Percentiles rank a stretch among this genome's conserved stretches.
Conservation (phyloP, 1,139 yeast species). For the Nakaseomyces glabratus region DNA sequence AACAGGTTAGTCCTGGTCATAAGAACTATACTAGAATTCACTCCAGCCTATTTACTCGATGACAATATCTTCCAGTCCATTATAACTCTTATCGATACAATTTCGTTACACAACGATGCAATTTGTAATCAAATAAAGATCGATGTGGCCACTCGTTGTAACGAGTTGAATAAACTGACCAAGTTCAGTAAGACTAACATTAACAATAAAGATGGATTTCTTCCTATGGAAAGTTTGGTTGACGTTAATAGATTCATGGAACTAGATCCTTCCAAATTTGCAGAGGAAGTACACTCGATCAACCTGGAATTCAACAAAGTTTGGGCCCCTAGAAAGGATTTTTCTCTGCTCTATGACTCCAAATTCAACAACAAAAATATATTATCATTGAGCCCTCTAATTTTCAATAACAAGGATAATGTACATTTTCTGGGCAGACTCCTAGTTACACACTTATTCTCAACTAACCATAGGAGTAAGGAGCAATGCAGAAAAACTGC, state of each 20-base stretch:
- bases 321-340: conserved; percentile 73
- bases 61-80: conserved; percentile 38
- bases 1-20: conserved; percentile 41
- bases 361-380: conserved; percentile 34
- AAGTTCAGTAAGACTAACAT: conserved; percentile 13
- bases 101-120: conserved; percentile 41
- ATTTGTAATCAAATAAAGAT: conserved; percentile 38
- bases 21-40: conserved; percentile 38
- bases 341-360: conserved; percentile 44
- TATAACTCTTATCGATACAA: conserved; percentile 37
- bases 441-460: conserved; percentile 60
- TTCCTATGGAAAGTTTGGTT: conserved; percentile 12
- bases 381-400: conserved; percentile 37
- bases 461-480: conserved; percentile 19
- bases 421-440: conserved; percentile 72
- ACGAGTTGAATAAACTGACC: conserved; percentile 34
- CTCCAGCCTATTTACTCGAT: conserved; percentile 49
- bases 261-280: conserved; percentile 42
- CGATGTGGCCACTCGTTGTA: conserved; percentile 36
- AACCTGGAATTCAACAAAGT: conserved; percentile 46
- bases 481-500: conserved; percentile 38
- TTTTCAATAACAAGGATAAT: conserved; percentile 59
- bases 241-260: conserved; percentile 36
- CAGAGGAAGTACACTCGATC: conserved; percentile 47
- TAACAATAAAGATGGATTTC: conserved; percentile 3